Conservation (phyloP, 2,329 filamentous ascomycete genomes). For the Hirsutella thompsonii region DNA sequence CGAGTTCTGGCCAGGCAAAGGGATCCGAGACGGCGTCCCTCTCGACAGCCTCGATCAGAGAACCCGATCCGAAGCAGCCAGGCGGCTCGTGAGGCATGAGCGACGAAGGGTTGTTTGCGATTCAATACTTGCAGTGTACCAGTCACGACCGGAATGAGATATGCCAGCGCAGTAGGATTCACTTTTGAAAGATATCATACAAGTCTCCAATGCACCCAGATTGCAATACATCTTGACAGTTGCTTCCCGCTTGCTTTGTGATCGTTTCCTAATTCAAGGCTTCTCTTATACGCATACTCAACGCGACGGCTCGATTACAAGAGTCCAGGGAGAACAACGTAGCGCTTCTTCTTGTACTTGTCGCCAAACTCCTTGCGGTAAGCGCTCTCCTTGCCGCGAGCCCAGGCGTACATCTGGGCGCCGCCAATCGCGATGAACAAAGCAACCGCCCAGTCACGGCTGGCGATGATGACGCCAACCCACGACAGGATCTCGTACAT, state of each 20-base stretch:
- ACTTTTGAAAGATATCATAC: neutral
- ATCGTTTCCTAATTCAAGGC: too few relatives aligned
- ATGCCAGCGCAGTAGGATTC: neutral
- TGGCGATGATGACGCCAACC: conserved; percentile 69
- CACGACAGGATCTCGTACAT: conserved; percentile 84
- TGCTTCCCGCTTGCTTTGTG: too few relatives aligned
- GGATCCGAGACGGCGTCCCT: conserved; percentile 24
- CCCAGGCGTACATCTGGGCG: conserved; percentile 78
- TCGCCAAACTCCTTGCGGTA: conserved; percentile 86
- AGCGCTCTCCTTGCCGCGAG: conserved; percentile 77
- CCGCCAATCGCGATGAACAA: conserved; percentile 64
- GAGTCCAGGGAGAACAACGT: conserved; percentile 66
- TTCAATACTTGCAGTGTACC: neutral
- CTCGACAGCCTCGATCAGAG: conserved; percentile 16
- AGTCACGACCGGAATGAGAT: neutral
- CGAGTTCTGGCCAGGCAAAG: conserved; percentile 18
- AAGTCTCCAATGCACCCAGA: too few relatives aligned
- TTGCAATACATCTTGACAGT: too few relatives aligned
- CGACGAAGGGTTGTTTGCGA: too few relatives aligned
- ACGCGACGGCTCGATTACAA: conserved; percentile 32
- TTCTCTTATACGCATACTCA: too few relatives aligned
- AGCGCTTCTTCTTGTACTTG: conserved; percentile 92
- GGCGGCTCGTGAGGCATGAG: neutral
- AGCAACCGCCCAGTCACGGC: conserved; percentile 63
- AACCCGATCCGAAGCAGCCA: conserved; percentile 2